Evolutionary conservation across 164 flowering plant genomes (phyloP).

Genomic region (Vitis vinifera): ASM3070453v1 NC_081817.1:22521001-22521500

Average conservation of each 20-base stretch:
- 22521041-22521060: neutral
- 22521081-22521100: neutral
- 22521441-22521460: neutral
- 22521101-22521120: neutral
- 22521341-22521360: too few species aligned
- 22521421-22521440: neutral
- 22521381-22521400: neutral
- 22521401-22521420: neutral
- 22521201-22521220: constrained; percentile 25
- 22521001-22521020: neutral
- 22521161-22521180: constrained; percentile 26
- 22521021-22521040: neutral
- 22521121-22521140: constrained; percentile 38
- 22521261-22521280: neutral
- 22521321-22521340: neutral
- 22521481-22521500: neutral
- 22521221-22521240: neutral
- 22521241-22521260: neutral
- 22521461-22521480: neutral
- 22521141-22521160: constrained; percentile 33
- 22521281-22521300: neutral
- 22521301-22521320: neutral
- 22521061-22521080: neutral
- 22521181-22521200: constrained; percentile 30
- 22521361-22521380: neutral